Evolutionary conservation across 192 early-diverging fungal species (phyloP).

Genomic region (Coemansia sp.): DNA sequence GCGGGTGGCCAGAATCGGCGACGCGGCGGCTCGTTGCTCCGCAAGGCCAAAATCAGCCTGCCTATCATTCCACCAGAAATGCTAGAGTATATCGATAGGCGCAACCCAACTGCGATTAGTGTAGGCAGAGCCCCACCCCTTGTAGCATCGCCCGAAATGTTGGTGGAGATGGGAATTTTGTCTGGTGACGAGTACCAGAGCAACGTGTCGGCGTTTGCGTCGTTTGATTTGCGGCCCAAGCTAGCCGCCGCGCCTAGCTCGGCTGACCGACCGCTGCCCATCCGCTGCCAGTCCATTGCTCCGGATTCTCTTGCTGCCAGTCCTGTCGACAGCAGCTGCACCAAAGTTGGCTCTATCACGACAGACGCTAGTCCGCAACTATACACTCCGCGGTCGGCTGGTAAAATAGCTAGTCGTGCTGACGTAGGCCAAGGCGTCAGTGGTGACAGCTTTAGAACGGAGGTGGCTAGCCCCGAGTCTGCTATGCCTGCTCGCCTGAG

Average conservation of each 20-base stretch:
- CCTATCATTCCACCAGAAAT: slow-evolving; percentile 47
- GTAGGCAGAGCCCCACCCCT: slow-evolving; percentile 16
- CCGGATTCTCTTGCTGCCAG: not conserved
- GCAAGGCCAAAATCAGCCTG: slow-evolving; percentile 27
- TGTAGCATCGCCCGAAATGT: slow-evolving; percentile 32
- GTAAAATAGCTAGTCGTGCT: slow-evolving; percentile 7
- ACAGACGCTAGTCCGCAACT: not conserved
- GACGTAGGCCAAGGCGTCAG: not conserved
- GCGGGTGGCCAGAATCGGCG: not conserved
- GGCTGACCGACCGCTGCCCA: not conserved
- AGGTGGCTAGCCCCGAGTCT: not conserved
- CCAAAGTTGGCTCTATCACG: not conserved
- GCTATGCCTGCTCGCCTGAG: not conserved
- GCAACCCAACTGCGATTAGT: slow-evolving; percentile 31
- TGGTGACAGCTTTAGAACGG: too few species aligned
- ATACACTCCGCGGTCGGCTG: slow-evolving; percentile 17
- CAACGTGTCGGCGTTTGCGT: slow-evolving; percentile 22
- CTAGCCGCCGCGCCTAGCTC: not conserved
- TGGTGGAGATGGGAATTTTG: slow-evolving; percentile 16
- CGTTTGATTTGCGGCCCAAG: slow-evolving; percentile 8
- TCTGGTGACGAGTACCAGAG: slow-evolving; percentile 13
- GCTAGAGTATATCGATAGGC: slow-evolving; percentile 38
- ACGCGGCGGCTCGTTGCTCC: slow-evolving; percentile 3
- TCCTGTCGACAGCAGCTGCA: not conserved
- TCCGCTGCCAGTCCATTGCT: not conserved